Percentiles rank a stretch among this genome's conserved stretches.
These are phyloP conservation scores for Microbotryum silenes-acaulis DNA, from an alignment of 1,284 basidiomycete species.

Conservation along the genomic window DNA sequence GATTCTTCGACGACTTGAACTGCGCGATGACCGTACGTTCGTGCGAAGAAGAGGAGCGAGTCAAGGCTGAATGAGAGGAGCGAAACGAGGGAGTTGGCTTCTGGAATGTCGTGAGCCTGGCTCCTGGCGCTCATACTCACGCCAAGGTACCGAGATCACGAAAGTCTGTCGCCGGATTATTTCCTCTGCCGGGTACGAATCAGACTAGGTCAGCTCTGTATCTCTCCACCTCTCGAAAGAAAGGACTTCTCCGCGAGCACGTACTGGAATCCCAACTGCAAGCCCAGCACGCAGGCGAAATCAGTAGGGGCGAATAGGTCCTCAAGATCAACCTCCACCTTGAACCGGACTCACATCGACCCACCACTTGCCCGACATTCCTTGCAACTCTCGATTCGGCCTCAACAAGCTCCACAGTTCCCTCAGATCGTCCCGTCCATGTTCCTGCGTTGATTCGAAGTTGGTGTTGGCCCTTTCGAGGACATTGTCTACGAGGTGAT, in stretches of 20 bases:
- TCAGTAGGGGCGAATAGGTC: too few species aligned
- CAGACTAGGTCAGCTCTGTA: not conserved
- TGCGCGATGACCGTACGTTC: constrained; percentile 17
- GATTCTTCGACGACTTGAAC: constrained; percentile 22
- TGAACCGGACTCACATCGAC: constrained; percentile 13
- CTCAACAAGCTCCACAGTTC: constrained; percentile 16
- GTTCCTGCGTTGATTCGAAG: not conserved
- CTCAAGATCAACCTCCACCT: too few species aligned
- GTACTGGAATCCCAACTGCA: constrained; percentile 28
- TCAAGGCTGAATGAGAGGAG: constrained; percentile 8
- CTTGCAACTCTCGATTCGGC: constrained; percentile 10
- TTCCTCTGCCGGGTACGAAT: constrained; percentile 11
- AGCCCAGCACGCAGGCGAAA: too few species aligned
- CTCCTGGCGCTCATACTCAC: not conserved
- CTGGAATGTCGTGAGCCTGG: not conserved
- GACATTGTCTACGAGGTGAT: constrained; percentile 13
- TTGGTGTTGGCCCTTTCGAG: not conserved
- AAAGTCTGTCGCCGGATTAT: constrained; percentile 22
- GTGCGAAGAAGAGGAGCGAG: constrained; percentile 14
- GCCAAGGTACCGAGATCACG: constrained; percentile 23
- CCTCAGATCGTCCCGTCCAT: constrained; percentile 5
- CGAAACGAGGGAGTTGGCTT: not conserved
- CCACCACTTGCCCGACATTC: constrained; percentile 23
- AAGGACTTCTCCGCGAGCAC: not conserved
- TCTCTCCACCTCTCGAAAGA: not conserved